These are phyloP conservation scores for Dissoconium aciculare DNA, from an alignment of 2,329 filamentous ascomycete genomes.

Conservation along the genomic window DNA sequence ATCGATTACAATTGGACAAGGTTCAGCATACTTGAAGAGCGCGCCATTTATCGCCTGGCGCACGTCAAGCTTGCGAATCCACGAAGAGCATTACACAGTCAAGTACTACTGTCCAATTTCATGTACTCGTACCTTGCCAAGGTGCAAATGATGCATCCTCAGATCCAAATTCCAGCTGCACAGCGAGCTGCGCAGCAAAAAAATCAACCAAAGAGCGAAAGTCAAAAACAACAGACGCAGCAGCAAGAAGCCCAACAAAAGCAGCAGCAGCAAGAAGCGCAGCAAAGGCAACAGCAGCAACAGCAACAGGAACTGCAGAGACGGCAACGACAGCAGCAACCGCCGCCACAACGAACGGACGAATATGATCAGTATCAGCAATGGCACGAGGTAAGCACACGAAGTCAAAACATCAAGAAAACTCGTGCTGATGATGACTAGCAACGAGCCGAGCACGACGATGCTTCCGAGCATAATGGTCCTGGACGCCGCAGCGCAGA, in stretches of 20 bases:
- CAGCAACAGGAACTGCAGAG: conserved; percentile 24
- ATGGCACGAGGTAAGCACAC: conserved; percentile 25
- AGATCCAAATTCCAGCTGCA: conserved; percentile 72
- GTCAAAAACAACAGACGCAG: conserved; percentile 11
- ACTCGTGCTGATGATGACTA: too few relatives aligned
- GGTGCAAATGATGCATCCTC: conserved; percentile 96
- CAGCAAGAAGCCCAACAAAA: conserved; percentile 9
- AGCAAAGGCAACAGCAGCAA: conserved; percentile 25
- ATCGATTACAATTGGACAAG: conserved; percentile 93
- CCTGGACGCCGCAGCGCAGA: conserved; percentile 2
- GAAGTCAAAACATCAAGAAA: too few relatives aligned
- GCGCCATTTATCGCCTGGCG: conserved; percentile 95
- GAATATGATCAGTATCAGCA: conserved; percentile 25
- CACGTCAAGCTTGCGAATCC: conserved; percentile 99
- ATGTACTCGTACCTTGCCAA: conserved; percentile 99
- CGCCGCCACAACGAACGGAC: conserved; percentile 15
- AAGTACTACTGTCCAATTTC: conserved; percentile 94
- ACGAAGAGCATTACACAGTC: conserved; percentile 75
- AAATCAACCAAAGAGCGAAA: conserved; percentile 19
- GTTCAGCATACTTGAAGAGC: conserved; percentile 87
- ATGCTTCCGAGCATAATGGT: conserved; percentile 4
- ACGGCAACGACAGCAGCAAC: conserved; percentile 7
- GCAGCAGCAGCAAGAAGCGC: conserved; percentile 12
- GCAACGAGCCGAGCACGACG: conserved; percentile 21
- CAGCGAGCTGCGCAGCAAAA: conserved; percentile 35